Conservation (phyloP, 768 basidiomycete genomes). For the Dacryopinax spathularia region DNA sequence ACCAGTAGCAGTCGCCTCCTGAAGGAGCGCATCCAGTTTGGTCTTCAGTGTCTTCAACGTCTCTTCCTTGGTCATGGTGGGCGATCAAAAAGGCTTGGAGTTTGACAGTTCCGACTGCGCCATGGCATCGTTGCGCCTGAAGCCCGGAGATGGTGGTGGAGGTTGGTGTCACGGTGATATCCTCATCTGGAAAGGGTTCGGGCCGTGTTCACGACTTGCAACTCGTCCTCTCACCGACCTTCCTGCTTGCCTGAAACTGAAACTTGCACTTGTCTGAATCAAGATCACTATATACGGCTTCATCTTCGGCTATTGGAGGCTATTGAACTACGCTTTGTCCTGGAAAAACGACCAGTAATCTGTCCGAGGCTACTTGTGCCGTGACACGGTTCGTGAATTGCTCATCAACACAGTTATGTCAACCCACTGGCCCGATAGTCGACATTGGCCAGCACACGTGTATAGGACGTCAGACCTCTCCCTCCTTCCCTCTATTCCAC, state of each 20-base stretch:
- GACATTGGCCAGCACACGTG: no score
- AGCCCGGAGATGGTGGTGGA: neutral
- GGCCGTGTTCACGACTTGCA: neutral
- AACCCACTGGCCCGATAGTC: no score
- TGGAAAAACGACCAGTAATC: no score
- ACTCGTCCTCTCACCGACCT: neutral
- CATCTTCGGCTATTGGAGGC: no score
- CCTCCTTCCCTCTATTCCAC: neutral
- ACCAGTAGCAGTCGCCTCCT: neutral
- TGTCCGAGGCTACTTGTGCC: no score
- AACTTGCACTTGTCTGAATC: no score
- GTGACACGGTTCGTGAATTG: no score
- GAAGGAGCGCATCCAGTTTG: neutral
- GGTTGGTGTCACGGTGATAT: neutral
- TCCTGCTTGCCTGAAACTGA: neutral
- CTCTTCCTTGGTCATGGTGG: neutral
- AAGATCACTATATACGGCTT: no score
- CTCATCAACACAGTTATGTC: no score
- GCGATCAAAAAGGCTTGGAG: neutral
- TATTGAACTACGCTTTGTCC: no score
- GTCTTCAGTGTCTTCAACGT: neutral
- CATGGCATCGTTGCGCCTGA: no score
- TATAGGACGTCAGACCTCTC: no score
- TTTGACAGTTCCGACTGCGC: neutral
- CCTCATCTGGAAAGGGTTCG: neutral